Base-by-base conservation (phyloP, 2,329 filamentous ascomycete genomes). In the Ramichloridium luteum region DNA sequence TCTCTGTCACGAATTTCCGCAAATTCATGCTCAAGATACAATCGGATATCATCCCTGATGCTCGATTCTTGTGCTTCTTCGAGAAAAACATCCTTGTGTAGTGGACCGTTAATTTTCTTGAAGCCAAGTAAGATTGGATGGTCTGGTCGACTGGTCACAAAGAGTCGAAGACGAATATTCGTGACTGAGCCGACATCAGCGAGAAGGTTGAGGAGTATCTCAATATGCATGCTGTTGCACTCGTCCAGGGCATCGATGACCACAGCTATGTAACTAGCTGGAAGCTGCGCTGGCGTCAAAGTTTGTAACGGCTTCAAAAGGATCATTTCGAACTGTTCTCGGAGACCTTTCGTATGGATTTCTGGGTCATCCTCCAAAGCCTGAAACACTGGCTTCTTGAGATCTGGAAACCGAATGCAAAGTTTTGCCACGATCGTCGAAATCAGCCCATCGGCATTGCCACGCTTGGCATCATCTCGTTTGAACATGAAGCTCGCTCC, bases 181-280 rank as follows among this genome's bases (percentile, higher is more conserved):
- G 13, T 39, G 12, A 42, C 16, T 2, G 5, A 15, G 16, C 31
- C 23, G 3, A 42, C 5, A 25, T 35, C 30, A 6, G 38, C 31
- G n/a, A 50, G 35, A 10, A 47, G 32, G 2, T 16, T 16, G 12
- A 50, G 15, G 10, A 44, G 35, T 5, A 14, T 31, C 22, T 16
- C 33, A 12, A 47, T 36, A 27, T 42, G 28, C 8, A 35, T 31
- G 9, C 43, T 37, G 8, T 53, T 47, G 33, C 53, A 56, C 32
- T 56, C 51, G 32, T 55, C 51, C 5, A 56, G 44, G 2, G 53
- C 53, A 40, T 56, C 47, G 18, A 49, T 40, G 6, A 49, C 39
- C 18, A 50, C 36, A 10, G 45, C 23, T 11, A 23, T n/a, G n/a
- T n/a, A n/a, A 8, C 20, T 23, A 23, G 8, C 20, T 8, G 20